Evolutionary conservation across 2,329 filamentous ascomycete genomes (phyloP), one percentile per base, ranked within the genome.

Genomic region (Trichoderma koningii): DNA sequence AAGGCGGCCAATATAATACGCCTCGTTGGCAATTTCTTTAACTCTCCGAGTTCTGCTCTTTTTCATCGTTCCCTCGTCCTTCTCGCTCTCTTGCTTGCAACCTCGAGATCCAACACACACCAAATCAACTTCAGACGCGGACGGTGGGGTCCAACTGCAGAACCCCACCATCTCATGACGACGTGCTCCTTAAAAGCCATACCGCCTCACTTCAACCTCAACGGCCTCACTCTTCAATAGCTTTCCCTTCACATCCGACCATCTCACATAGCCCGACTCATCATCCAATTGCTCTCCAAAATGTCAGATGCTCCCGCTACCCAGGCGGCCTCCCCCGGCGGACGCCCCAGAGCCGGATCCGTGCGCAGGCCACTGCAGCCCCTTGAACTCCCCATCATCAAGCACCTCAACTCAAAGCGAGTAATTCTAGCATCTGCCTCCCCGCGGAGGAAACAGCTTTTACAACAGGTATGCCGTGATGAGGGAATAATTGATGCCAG

Each of bases 401-500:
- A 85, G 71, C 82, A 89, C 72, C 85, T 99, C 69, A 88, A 90
- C 73, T 85, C 85, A 63, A 92, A 91, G 76, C 85, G 94, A 69
- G 87, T 97, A 6, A 91, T 99, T 70, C 88, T 99, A 30, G 95
- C 95, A 60, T 97, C 93, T 2, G 87, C 90, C 21, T 97, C 93
- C 1, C 95, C 95, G 0, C 85, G 95, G 51, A 85, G 95, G 62
- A 90, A 89, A 76, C 89, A 91, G 68, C 86, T 99, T 10, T 86
- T 99, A 48, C 86, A 86, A 56, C 89, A 89, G 78, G 87, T 90
- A 76, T 51, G 68, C 42, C 14, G 5, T n/a, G 1, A 42, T 55
- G n/a, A 44, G 15, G 30, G 6, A 23, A 34, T 17, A 14, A 23
- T 19, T 26, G 47, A 10, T 38, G 12, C 14, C 42, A 30, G 12